Evolutionary conservation across 108 stramenopile genomes (phyloP).

Genomic region (Mediolabrus comicus): DNA sequence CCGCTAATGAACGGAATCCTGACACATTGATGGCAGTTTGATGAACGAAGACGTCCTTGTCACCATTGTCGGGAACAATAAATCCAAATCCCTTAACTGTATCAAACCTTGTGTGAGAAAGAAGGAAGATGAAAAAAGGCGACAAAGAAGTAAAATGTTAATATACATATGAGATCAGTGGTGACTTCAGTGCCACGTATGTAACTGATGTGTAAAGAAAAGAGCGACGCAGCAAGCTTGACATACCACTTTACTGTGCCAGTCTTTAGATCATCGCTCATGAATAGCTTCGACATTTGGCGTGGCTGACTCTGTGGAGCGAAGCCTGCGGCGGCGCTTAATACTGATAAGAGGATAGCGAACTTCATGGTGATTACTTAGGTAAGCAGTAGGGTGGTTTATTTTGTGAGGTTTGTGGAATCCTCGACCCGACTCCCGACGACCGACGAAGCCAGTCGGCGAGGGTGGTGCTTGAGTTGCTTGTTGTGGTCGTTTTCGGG

Average conservation of each 20-base stretch:
- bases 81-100: conserved; percentile 77
- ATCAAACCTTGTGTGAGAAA: conserved; percentile 35
- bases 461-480: too few relatives aligned
- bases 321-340: conserved; percentile 14
- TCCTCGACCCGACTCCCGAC: too few relatives aligned
- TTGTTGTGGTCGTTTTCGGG: too few relatives aligned
- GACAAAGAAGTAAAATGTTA: neutral
- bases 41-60: conserved; percentile 75
- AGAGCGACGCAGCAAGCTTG: neutral
- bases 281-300: conserved; percentile 8
- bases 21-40: conserved; percentile 60
- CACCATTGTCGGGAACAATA: conserved; percentile 63
- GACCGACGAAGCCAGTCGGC: too few relatives aligned
- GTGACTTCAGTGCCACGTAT: neutral
- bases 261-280: conserved; percentile 16
- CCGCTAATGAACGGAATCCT: conserved; percentile 68
- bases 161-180: too few relatives aligned
- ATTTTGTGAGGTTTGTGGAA: too few relatives aligned
- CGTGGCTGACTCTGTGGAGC: conserved; percentile 6
- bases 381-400: too few relatives aligned
- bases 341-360: conserved; percentile 6
- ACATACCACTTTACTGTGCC: conserved; percentile 66
- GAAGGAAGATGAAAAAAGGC: neutral
- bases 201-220: too few relatives aligned
- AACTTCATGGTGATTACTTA: conserved; percentile 6